Base-by-base conservation (phyloP, 2,329 filamentous ascomycete genomes). In the Chaetomiaceae sp. region DNA sequence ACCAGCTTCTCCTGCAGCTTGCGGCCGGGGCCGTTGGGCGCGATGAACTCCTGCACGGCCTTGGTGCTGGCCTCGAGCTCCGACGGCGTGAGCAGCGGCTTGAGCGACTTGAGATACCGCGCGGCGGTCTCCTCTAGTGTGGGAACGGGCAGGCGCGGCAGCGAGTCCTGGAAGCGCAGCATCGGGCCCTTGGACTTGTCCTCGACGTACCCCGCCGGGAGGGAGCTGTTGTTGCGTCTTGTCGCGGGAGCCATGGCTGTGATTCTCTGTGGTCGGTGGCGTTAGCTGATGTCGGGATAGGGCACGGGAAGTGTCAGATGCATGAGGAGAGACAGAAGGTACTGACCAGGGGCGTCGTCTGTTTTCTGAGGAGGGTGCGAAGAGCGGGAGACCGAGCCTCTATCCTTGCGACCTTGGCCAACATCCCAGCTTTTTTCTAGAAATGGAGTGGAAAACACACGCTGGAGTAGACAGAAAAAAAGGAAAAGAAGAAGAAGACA, bases 1-100 rank as follows among this genome's bases (percentile, higher is more conserved):
- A 92, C 65, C 60, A 99, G 79, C 71, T 92, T 88, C 68, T 96
- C 87, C 75, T 99, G 94, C 39, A 99, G 84, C 65, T 83, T 83
- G 69, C 86, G 81, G 57, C 92, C 94, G 47, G 85, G 78, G 36
- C 91, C 89, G 53, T 89, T 90, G n/a, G 92, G 89, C 62, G 85
- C 85, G 62, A 96, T 76, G 72, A 99, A 97, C 6, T 91, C 89
- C 57, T 89, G 79, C 33, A 99, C 91, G 29, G 89, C 91, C 67
- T 88, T 87, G 69, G 88, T 87, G 68, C 87, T 91, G 55, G 76
- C 73, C 64, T 85, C 83, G 63, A 84, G 85, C 71, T 94, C 89
- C 63, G 74, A 70, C 34, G 80, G 71, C 38, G 81, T 85, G 56
- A 92, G 79, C 33, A 95, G 76, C 20, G 89, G 87, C 67, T 88